A percentile compares a stretch with the other conserved stretches of the same genome.
Conservation (phyloP, 1,284 basidiomycete genomes). For the Ustilago sp. region DNA sequence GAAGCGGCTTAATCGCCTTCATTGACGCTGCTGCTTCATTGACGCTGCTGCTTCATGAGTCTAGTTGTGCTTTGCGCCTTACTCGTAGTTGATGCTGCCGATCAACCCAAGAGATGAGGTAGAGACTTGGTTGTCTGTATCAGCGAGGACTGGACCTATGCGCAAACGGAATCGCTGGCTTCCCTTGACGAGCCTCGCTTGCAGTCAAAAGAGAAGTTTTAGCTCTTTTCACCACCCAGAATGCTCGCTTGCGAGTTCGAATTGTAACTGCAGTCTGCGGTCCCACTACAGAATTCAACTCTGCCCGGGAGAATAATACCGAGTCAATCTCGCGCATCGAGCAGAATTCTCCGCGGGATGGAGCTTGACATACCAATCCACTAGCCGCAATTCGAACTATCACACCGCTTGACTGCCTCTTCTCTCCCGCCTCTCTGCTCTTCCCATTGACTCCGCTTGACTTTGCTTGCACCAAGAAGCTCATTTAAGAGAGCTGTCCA, state of each 20-base stretch:
- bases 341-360: constrained; percentile 14
- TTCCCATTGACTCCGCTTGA: constrained; percentile 5
- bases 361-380: neutral
- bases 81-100: neutral
- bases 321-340: neutral
- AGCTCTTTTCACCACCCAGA: neutral
- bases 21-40: neutral
- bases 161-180: neutral
- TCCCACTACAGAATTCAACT: neutral
- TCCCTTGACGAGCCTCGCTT: constrained; percentile 21
- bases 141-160: neutral
- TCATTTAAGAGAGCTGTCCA: constrained; percentile 42
- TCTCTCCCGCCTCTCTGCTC: constrained; percentile 1
- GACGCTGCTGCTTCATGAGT: neutral
- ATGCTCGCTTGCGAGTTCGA: constrained; percentile 9
- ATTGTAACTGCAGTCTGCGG: constrained; percentile 7
- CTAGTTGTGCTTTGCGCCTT: neutral
- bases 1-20: no score
- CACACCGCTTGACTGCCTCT: no score
- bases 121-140: neutral
- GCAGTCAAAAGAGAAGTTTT: neutral
- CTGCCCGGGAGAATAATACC: neutral
- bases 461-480: constrained; percentile 10
- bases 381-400: neutral
- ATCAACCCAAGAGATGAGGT: neutral